Conservation (phyloP, 1,139 yeast genomes). For the Suhomyces bokatorum region DNA sequence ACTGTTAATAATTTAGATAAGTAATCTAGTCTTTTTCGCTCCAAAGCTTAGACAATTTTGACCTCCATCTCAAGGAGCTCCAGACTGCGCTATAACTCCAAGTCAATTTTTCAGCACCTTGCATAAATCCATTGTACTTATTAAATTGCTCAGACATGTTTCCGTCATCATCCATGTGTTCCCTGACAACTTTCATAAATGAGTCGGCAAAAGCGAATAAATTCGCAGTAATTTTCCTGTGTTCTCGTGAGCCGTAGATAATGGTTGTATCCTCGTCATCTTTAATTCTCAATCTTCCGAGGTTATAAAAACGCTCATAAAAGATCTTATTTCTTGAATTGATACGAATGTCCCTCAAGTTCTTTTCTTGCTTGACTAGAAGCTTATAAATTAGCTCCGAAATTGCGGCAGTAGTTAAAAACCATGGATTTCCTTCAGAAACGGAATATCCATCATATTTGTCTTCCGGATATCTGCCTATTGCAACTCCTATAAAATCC, state of each 20-base stretch:
- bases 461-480: constrained; percentile 95
- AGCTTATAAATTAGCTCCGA: constrained; percentile 56
- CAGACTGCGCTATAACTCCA: constrained; percentile 90
- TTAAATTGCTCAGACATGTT: constrained; percentile 88
- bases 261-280: constrained; percentile 7
- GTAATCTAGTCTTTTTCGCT: not conserved
- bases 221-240: constrained; percentile 43
- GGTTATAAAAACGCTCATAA: constrained; percentile 30
- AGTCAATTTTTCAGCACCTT: constrained; percentile 83
- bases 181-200: constrained; percentile 67
- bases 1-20: constrained; percentile 39
- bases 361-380: constrained; percentile 27
- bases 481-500: constrained; percentile 58
- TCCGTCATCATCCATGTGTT: constrained; percentile 74
- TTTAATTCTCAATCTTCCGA: constrained; percentile 10
- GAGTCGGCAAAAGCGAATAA: constrained; percentile 69
- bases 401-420: constrained; percentile 80
- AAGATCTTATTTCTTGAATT: constrained; percentile 31
- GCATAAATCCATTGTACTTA: constrained; percentile 76
- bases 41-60: not conserved
- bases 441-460: constrained; percentile 76
- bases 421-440: constrained; percentile 94
- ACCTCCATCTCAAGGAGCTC: constrained; percentile 69
- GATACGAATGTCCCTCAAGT: constrained; percentile 27
- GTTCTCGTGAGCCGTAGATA: constrained; percentile 47